Percentiles rank a stretch among this genome's conserved stretches.
Evolutionary conservation across 495 filamentous ascomycete genomes (phyloP).

Genomic region (Pyronema omphalodes): DNA sequence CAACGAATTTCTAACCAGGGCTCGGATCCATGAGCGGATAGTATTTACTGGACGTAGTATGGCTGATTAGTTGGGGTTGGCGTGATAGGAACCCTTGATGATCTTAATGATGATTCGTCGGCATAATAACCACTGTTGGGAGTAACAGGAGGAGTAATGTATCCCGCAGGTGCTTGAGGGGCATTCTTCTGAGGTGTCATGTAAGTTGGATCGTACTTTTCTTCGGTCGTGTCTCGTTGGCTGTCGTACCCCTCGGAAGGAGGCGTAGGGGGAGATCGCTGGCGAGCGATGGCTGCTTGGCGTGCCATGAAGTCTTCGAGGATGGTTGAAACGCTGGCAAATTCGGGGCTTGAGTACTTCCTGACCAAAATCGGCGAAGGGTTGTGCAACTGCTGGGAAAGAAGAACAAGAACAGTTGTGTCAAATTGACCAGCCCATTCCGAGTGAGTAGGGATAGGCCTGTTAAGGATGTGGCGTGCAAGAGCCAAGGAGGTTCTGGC

Average conservation of each 20-base stretch:
- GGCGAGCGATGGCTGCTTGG: slow-evolving; percentile 53
- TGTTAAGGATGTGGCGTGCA: slow-evolving; percentile 66
- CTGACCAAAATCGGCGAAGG: slow-evolving; percentile 70
- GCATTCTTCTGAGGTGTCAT: slow-evolving; percentile 76
- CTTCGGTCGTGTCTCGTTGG: slow-evolving; percentile 35
- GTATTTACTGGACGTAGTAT: slow-evolving; percentile 6
- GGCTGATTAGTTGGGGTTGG: slow-evolving; percentile 12
- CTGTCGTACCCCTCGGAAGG: slow-evolving; percentile 38
- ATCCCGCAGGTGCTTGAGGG: slow-evolving; percentile 49
- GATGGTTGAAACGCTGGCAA: slow-evolving; percentile 61
- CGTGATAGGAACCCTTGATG: slow-evolving; percentile 19
- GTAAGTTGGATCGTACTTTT: slow-evolving; percentile 36
- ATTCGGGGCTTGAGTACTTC: slow-evolving; percentile 71
- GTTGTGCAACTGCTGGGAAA: slow-evolving; percentile 71
- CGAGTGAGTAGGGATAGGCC: slow-evolving; percentile 51
- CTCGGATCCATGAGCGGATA: slow-evolving; percentile 25
- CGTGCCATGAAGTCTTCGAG: slow-evolving; percentile 73
- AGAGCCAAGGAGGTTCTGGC: slow-evolving; percentile 72
- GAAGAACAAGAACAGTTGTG: slow-evolving; percentile 51
- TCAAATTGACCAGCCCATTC: slow-evolving; percentile 75
- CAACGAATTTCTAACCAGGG: slow-evolving; percentile 9
- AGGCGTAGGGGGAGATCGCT: slow-evolving; percentile 44
- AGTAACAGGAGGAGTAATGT: slow-evolving; percentile 87
- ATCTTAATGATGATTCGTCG: slow-evolving; percentile 21
- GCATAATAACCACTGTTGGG: slow-evolving; percentile 58